Conservation (phyloP, 129 eudicot species). For the Kitagawia praeruptora region DNA sequence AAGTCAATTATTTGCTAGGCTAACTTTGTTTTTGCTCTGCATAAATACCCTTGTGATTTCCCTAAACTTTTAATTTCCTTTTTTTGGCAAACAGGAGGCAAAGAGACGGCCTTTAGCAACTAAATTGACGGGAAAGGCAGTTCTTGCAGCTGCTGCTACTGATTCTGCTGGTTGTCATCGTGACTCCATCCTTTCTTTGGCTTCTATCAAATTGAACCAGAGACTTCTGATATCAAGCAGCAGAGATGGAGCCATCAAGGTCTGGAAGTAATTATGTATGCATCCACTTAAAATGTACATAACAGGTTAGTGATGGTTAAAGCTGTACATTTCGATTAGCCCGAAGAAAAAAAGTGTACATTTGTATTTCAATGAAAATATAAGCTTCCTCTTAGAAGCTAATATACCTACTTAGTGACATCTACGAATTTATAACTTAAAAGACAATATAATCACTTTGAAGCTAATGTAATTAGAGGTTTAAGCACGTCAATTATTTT, state of each 20-base stretch:
- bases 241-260: conserved; percentile 96
- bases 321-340: conserved; percentile 16
- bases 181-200: conserved; percentile 81
- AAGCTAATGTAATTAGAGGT: neutral
- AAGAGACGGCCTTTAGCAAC: conserved; percentile 68
- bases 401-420: neutral
- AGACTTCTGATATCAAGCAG: conserved; percentile 86
- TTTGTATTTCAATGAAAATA: conserved; percentile 6
- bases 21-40: neutral
- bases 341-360: neutral
- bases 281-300: conserved; percentile 31
- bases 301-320: conserved; percentile 17
- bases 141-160: conserved; percentile 82
- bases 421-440: neutral
- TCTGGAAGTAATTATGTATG: conserved; percentile 66
- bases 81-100: conserved; percentile 40
- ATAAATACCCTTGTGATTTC: neutral
- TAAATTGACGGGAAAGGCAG: conserved; percentile 63
- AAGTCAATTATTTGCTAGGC: neutral
- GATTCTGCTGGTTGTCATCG: conserved; percentile 98
- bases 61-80: neutral
- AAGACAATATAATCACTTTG: neutral
- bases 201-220: conserved; percentile 86
- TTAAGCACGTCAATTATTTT: neutral
- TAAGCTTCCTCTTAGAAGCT: neutral